Base-by-base conservation (phyloP, 192 early-diverging fungal genomes). In the Thoreauomyces humboldtii region DNA sequence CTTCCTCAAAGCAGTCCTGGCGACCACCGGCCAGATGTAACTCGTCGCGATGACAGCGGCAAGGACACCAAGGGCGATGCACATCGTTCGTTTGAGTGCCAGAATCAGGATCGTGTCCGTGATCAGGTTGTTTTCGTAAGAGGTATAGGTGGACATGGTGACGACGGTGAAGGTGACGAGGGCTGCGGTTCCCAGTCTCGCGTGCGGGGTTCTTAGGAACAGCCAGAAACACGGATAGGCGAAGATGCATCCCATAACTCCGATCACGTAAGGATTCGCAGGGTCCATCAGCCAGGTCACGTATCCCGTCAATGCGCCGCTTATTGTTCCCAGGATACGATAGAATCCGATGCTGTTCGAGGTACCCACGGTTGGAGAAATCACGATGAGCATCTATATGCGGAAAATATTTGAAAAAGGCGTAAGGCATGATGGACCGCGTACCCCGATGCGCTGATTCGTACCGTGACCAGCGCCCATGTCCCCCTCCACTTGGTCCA, bases 11-110 rank as follows among this genome's bases (percentile, higher is more conserved):
- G 90, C 86, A 7, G 86, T 86, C n/a, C 92, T 83, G 0, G 92
- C 92, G 62, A 91, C 89, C 44, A 87, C 92, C 0, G 92, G 92
- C 90, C 90, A 94, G 14, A 91, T 67, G 68, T 91, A 94, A 50
- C 80, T 73, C 0, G 90, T 91, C 0, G 80, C 79, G 14, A 81
- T 51, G 51, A 94, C 74, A 1, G 90, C 92, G 27, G 81, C 81
- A 0, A 85, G 28, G 7, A 92, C 89, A 38, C 92, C 92, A 28
- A 89, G 67, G n/a, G 82, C 72, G 31, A 94, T 88, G 0, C 89
- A 80, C 7, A 78, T 59, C 6, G 81, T 85, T 6, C 90, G 83
- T 56, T 83, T 77, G 1, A 74, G 56, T 77, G 4, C 86, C 77
- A 44, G 78, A 70, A 27, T 70, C 47, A 7, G 59, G 46, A 28